phyloP scores from a whole-genome alignment of 1,139 yeast species.

The Debaryomyces sp. region DNA sequence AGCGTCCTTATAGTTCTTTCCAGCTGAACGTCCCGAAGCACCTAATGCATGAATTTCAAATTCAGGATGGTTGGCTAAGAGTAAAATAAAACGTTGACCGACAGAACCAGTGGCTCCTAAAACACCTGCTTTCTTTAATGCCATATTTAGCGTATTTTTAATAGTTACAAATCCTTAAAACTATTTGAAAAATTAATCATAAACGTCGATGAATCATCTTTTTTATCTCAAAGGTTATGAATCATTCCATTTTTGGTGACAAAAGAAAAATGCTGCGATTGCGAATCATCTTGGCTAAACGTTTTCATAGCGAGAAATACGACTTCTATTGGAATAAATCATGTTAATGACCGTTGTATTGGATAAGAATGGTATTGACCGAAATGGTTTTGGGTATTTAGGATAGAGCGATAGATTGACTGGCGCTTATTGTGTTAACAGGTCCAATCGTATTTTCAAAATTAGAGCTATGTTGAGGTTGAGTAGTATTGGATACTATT shows the following conservation, averaged over 20 bases:
- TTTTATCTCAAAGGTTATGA: constrained; percentile 3
- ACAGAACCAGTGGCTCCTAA: constrained; percentile 98
- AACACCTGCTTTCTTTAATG: constrained; percentile 71
- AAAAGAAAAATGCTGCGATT: constrained; percentile 1
- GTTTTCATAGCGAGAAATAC: not conserved
- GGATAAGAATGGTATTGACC: too few species aligned
- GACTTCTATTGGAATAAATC: not conserved
- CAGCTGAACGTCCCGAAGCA: constrained; percentile 94
- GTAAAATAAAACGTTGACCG: constrained; percentile 91
- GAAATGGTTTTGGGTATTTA: too few species aligned
- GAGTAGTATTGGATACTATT: too few species aligned
- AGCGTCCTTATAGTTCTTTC: constrained; percentile 81
- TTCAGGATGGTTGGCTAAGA: constrained; percentile 85
- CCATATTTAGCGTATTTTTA: constrained; percentile 14
- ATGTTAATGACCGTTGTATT: not conserved
- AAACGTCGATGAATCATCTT: constrained; percentile 3
- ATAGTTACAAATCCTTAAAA: not conserved
- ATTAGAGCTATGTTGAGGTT: not conserved
- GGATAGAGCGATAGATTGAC: not conserved
- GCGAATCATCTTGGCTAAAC: not conserved
- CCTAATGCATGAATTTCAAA: constrained; percentile 86
- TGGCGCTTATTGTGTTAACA: not conserved
- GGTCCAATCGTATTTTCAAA: not conserved
- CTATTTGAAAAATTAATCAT: not conserved
- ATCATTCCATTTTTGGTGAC: not conserved